Percentiles rank a stretch among this genome's conserved stretches.
Conservation (phyloP, 805 yeast species). For the Metschnikowia matae region DNA sequence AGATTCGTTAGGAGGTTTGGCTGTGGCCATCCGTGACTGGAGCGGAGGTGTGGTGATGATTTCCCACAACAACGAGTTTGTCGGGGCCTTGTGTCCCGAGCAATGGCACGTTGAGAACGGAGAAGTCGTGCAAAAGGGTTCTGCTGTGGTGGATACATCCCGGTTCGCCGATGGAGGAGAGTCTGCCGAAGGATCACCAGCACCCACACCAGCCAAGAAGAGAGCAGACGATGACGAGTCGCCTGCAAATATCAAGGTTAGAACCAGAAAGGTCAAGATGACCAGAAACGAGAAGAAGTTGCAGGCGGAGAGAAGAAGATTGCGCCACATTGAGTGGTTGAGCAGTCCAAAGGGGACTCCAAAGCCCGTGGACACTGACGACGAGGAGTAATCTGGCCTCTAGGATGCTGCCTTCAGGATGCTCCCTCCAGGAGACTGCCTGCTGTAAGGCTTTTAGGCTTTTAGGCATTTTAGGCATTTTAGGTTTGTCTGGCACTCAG, state of each 20-base stretch:
- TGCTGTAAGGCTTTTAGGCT: no score
- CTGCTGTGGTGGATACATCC: slow-evolving; percentile 64
- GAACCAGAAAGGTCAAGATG: slow-evolving; percentile 91
- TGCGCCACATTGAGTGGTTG: slow-evolving; percentile 92
- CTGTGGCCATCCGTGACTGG: slow-evolving; percentile 98
- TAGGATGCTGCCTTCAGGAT: not conserved
- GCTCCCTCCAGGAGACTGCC: not conserved
- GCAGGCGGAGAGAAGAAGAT: slow-evolving; percentile 89
- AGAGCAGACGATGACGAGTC: slow-evolving; percentile 75
- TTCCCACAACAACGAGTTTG: slow-evolving; percentile 95
- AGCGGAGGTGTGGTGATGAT: slow-evolving; percentile 97
- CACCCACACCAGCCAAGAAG: slow-evolving; percentile 33
- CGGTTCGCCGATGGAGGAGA: slow-evolving; percentile 80
- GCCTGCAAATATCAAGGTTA: slow-evolving; percentile 93
- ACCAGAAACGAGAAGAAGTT: slow-evolving; percentile 93
- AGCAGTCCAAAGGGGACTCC: slow-evolving; percentile 98
- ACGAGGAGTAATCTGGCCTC: slow-evolving; percentile 51
- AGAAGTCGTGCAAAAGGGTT: slow-evolving; percentile 78
- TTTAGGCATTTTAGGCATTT: no score
- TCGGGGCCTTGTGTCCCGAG: slow-evolving; percentile 96
- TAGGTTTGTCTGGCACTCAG: no score
- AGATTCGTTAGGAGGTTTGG: slow-evolving; percentile 96
- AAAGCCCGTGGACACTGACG: slow-evolving; percentile 89
- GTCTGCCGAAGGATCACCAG: slow-evolving; percentile 41
- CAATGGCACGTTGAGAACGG: slow-evolving; percentile 98